phyloP scores from a whole-genome alignment of 2,329 filamentous ascomycete species.

The Arthrobotrys sphaeroides region DNA sequence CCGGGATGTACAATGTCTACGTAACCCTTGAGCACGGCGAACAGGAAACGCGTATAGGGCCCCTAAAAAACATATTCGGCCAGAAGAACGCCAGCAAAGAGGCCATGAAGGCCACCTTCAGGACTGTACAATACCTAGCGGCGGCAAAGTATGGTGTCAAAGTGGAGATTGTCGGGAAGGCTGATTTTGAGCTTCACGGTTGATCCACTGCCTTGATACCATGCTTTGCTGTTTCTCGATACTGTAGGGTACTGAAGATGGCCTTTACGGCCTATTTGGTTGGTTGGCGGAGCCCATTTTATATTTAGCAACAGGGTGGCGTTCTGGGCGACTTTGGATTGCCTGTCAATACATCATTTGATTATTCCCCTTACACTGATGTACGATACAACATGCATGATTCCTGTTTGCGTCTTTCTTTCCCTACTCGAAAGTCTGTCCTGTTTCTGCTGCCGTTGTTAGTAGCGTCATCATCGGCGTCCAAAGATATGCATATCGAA shows the following conservation, averaged over 20 bases:
- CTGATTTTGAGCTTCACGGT: conserved; percentile 18
- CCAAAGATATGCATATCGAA: conserved; percentile 14
- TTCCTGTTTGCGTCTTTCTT: background rate
- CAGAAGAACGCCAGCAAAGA: conserved; percentile 35
- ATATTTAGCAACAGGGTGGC: background rate
- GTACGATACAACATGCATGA: conserved; percentile 4
- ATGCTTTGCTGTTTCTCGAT: background rate
- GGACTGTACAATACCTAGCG: conserved; percentile 26
- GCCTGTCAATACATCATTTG: background rate
- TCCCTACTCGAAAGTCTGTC: background rate
- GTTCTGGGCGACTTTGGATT: background rate
- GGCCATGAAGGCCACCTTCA: conserved; percentile 41
- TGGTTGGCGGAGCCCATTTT: background rate
- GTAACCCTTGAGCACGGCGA: conserved; percentile 39
- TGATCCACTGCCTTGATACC: background rate
- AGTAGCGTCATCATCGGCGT: background rate
- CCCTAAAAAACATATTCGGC: conserved; percentile 42
- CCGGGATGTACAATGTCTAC: conserved; percentile 40
- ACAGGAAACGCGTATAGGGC: conserved; percentile 15
- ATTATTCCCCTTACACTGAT: background rate
- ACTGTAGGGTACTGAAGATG: background rate
- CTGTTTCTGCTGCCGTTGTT: background rate
- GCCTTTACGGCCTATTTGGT: background rate
- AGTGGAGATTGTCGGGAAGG: conserved; percentile 22
- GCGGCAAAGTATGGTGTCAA: conserved; percentile 15